A percentile compares a stretch with the other conserved stretches of the same genome.
Evolutionary conservation across 805 yeast genomes (phyloP).

Genomic region (Pichia nanzhaoensis): DNA sequence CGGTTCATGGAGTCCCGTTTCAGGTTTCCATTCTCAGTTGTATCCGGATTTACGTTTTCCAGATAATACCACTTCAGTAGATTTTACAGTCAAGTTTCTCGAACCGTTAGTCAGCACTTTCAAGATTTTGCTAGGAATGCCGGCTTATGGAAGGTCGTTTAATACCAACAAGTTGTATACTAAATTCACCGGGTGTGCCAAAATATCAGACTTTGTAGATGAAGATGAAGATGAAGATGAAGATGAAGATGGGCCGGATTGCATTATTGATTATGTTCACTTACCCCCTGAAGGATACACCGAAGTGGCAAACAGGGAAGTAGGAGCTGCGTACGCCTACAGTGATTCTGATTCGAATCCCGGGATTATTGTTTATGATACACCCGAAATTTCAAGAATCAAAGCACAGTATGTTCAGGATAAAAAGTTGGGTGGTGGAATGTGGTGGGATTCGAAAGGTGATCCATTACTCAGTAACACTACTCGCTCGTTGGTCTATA

Average conservation of each 20-base stretch:
- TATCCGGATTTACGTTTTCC: constrained; percentile 21
- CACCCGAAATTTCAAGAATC: constrained; percentile 37
- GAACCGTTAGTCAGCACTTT: constrained; percentile 10
- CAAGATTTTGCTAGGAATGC: constrained; percentile 78
- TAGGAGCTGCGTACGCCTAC: constrained; percentile 51
- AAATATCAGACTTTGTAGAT: constrained; percentile 9
- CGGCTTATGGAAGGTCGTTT: constrained; percentile 60
- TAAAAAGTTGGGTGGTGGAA: constrained; percentile 65
- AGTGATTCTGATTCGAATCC: constrained; percentile 23
- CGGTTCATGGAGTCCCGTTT: constrained; percentile 64
- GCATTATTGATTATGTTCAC: constrained; percentile 19
- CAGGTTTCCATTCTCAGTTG: constrained; percentile 69
- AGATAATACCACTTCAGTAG: constrained; percentile 35
- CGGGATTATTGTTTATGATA: constrained; percentile 62
- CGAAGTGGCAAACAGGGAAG: constrained; percentile 46
- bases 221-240: neutral
- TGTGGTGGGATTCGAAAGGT: constrained; percentile 95
- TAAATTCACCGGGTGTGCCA: constrained; percentile 20
- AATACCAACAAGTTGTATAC: constrained; percentile 12
- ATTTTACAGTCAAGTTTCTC: constrained; percentile 36
- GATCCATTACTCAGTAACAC: constrained; percentile 36
- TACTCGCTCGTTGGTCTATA: constrained; percentile 36
- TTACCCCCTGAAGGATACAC: constrained; percentile 23
- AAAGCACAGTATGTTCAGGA: constrained; percentile 56
- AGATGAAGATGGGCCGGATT: constrained; percentile 9